phyloP scores from a whole-genome alignment of 1,284 basidiomycete genomes.

The Puccinia horiana region DNA sequence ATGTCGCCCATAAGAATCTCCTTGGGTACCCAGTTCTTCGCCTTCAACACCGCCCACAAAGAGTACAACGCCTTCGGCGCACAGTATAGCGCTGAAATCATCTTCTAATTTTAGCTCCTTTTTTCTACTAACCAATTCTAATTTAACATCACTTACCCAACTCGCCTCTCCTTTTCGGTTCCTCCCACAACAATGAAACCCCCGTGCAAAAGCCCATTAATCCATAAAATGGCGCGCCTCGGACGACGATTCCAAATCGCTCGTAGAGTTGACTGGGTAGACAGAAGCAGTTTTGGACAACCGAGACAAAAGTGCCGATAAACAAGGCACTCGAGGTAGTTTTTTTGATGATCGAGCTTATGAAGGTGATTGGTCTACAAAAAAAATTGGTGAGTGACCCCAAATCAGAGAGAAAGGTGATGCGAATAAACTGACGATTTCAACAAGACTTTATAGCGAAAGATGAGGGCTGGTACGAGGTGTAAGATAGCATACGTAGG shows the following conservation, averaged over 20 bases:
- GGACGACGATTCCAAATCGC: conserved; percentile 11
- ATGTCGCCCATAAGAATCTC: conserved; percentile 32
- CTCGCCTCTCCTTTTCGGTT: conserved; percentile 41
- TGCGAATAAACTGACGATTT: conserved; percentile 22
- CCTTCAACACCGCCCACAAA: conserved; percentile 18
- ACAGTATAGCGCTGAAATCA: conserved; percentile 40
- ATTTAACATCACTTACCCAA: conserved; percentile 23
- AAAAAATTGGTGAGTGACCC: neutral
- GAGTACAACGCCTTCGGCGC: conserved; percentile 48
- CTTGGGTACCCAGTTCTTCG: neutral
- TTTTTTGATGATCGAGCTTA: conserved; percentile 29
- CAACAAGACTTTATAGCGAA: conserved; percentile 35
- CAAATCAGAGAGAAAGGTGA: neutral
- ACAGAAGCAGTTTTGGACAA: conserved; percentile 47
- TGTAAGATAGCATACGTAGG: conserved; percentile 49
- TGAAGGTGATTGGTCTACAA: conserved; percentile 37
- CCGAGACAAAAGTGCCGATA: conserved; percentile 25
- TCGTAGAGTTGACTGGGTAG: conserved; percentile 40
- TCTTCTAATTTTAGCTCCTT: neutral
- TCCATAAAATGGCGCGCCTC: conserved; percentile 20
- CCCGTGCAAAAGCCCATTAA: conserved; percentile 29
- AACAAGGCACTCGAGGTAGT: conserved; percentile 35
- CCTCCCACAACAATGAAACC: conserved; percentile 41
- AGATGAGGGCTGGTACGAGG: conserved; percentile 38
- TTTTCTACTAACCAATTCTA: neutral